Evolutionary conservation across 2,329 filamentous ascomycete genomes (phyloP).

Genomic region (Emericellopsis cladophorae): DNA sequence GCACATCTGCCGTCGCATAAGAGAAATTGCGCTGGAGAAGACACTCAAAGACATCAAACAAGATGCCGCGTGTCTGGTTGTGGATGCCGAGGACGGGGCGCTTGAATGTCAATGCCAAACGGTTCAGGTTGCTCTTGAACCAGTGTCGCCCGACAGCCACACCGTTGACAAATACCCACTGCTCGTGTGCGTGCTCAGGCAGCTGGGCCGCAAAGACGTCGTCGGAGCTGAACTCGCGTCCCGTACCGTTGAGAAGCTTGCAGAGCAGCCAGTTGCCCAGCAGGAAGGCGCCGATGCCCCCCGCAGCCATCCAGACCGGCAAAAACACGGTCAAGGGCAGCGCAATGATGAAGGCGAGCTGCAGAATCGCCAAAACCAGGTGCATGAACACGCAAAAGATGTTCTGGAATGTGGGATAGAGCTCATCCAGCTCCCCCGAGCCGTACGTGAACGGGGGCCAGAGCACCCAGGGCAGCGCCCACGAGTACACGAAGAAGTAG

Average conservation of each 20-base stretch:
- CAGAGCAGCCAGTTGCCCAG: constrained; percentile 38
- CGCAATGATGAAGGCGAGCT: constrained; percentile 45
- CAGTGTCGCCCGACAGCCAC: constrained; percentile 54
- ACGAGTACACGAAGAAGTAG: constrained; percentile 40
- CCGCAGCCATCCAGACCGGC: constrained; percentile 32
- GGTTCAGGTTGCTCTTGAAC: constrained; percentile 59
- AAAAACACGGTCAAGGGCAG: constrained; percentile 37
- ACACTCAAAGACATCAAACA: constrained; percentile 69
- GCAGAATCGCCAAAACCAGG: constrained; percentile 41
- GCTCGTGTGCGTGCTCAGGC: constrained; percentile 45
- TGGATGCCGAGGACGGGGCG: constrained; percentile 62
- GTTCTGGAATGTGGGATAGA: constrained; percentile 46
- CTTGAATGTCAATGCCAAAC: constrained; percentile 59
- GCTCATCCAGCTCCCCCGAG: constrained; percentile 47
- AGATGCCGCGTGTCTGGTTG: constrained; percentile 59
- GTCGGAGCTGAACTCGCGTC: constrained; percentile 36
- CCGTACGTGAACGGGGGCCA: constrained; percentile 39
- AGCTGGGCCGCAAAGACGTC: constrained; percentile 34
- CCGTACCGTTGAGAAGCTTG: constrained; percentile 33
- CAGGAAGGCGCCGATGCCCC: constrained; percentile 28
- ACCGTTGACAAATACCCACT: constrained; percentile 74
- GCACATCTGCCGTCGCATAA: constrained; percentile 58
- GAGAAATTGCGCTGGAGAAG: constrained; percentile 63
- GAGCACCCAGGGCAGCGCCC: constrained; percentile 49
- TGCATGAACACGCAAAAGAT: constrained; percentile 45